These are phyloP conservation scores for Fomitopsis pinicola DNA, from an alignment of 1,284 basidiomycete species.

Conservation along the genomic window DNA sequence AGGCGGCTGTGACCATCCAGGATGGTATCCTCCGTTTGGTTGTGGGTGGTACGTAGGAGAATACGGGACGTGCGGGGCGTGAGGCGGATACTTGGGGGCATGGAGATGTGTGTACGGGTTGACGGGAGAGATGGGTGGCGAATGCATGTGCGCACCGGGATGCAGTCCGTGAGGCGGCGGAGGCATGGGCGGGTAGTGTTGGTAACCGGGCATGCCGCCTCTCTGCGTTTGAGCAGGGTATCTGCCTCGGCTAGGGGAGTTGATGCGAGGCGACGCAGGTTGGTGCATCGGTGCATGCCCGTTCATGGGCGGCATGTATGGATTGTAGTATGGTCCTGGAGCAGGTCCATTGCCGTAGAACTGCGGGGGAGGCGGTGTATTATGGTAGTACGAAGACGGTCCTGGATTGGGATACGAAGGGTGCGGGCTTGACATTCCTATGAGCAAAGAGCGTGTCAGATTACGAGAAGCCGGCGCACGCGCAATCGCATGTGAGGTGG, in stretches of 20 bases:
- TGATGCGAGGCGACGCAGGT: constrained; percentile 26
- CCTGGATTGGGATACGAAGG: constrained; percentile 30
- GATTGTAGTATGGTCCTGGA: constrained; percentile 27
- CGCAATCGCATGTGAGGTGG: constrained; percentile 4
- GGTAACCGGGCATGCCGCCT: constrained; percentile 21
- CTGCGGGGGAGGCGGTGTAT: constrained; percentile 20
- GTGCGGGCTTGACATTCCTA: constrained; percentile 29
- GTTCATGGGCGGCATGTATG: constrained; percentile 27
- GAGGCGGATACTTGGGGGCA: constrained; percentile 22
- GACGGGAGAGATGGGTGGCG: constrained; percentile 21
- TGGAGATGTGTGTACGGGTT: constrained; percentile 26
- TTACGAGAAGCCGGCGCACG: constrained; percentile 3
- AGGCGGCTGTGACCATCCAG: constrained; percentile 25
- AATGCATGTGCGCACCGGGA: constrained; percentile 19
- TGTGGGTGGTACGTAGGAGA: constrained; percentile 26
- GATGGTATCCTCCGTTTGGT: constrained; percentile 23
- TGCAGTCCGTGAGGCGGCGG: constrained; percentile 20
- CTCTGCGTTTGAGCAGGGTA: constrained; percentile 24
- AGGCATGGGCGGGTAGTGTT: constrained; percentile 20
- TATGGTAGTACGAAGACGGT: constrained; percentile 27
- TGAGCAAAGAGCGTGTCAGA: background rate
- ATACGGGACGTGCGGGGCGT: constrained; percentile 25
- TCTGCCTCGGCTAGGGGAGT: constrained; percentile 21
- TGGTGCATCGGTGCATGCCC: constrained; percentile 22
- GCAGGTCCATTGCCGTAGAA: constrained; percentile 20